These are phyloP conservation scores for Mycena floridula DNA, from an alignment of 768 basidiomycete genomes.

Conservation along the genomic window DNA sequence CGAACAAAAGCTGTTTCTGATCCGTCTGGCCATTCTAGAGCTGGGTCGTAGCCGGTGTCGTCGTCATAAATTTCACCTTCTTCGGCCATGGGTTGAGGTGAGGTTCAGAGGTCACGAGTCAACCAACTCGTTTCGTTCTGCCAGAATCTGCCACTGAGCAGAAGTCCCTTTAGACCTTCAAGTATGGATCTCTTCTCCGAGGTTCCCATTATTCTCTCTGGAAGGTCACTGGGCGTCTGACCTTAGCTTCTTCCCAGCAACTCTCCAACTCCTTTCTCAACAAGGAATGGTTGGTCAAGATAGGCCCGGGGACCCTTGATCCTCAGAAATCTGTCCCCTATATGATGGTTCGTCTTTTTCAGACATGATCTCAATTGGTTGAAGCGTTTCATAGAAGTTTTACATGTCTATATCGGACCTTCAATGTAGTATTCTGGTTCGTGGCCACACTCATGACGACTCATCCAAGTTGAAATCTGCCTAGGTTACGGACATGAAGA, in stretches of 20 bases:
- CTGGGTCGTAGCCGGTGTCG: conserved; percentile 36
- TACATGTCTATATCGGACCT: conserved; percentile 47
- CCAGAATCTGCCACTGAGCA: too few relatives aligned
- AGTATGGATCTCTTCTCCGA: conserved; percentile 49
- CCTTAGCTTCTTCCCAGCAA: conserved; percentile 32
- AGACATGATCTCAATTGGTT: neutral
- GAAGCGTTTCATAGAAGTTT: conserved; percentile 52
- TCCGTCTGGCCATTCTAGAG: conserved; percentile 57
- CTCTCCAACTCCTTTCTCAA: conserved; percentile 47
- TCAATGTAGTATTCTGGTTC: conserved; percentile 54
- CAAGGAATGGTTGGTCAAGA: conserved; percentile 73
- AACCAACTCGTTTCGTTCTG: too few relatives aligned
- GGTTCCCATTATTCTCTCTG: conserved; percentile 20
- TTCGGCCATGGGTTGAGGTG: too few relatives aligned
- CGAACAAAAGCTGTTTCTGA: conserved; percentile 1
- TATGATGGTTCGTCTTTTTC: conserved; percentile 53
- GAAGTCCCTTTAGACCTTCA: too few relatives aligned
- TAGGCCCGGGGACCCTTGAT: conserved; percentile 37
- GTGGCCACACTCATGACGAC: too few relatives aligned
- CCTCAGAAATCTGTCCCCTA: conserved; percentile 56
- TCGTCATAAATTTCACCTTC: neutral
- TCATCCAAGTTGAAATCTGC: too few relatives aligned
- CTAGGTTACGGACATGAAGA: conserved; percentile 74
- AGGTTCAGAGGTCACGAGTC: too few relatives aligned
- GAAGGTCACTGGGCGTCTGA: neutral